These are phyloP conservation scores for Ceratocystis huliohia DNA, from an alignment of 2,329 filamentous ascomycete genomes.

Conservation along the genomic window DNA sequence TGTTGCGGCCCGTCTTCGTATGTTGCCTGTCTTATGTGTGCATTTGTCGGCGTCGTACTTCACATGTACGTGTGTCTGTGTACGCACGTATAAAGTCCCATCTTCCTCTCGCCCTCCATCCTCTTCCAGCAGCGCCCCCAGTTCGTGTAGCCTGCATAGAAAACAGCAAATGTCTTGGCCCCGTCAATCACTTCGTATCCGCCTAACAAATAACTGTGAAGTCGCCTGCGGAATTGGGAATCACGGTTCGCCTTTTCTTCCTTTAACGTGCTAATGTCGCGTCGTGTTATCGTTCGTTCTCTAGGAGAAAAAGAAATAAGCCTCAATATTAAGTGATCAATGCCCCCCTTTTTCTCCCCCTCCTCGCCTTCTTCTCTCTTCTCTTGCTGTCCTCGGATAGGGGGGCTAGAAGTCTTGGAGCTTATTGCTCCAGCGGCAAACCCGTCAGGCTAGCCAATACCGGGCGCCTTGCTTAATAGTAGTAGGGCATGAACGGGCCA, in stretches of 20 bases:
- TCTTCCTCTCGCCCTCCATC: background rate
- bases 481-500: constrained; percentile 2
- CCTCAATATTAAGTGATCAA: constrained; percentile 4
- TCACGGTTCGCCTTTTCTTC: background rate
- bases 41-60: too few species aligned
- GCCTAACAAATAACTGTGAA: background rate
- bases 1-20: too few species aligned
- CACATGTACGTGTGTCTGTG: background rate
- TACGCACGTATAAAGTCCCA: background rate
- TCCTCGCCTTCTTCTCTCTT: background rate
- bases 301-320: background rate
- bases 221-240: background rate
- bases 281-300: background rate
- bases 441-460: background rate
- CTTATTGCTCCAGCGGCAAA: constrained; percentile 12
- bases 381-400: background rate
- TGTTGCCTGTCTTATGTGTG: too few species aligned
- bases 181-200: constrained; percentile 8
- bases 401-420: background rate
- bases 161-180: constrained; percentile 4
- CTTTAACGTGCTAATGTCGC: too few species aligned
- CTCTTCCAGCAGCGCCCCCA: background rate
- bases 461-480: background rate
- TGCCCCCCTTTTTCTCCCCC: background rate
- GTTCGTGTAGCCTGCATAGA: constrained; percentile 2